These are phyloP conservation scores for Avena insularis DNA, from an alignment of 176 grass and related monocot species.

Conservation along the genomic window DNA sequence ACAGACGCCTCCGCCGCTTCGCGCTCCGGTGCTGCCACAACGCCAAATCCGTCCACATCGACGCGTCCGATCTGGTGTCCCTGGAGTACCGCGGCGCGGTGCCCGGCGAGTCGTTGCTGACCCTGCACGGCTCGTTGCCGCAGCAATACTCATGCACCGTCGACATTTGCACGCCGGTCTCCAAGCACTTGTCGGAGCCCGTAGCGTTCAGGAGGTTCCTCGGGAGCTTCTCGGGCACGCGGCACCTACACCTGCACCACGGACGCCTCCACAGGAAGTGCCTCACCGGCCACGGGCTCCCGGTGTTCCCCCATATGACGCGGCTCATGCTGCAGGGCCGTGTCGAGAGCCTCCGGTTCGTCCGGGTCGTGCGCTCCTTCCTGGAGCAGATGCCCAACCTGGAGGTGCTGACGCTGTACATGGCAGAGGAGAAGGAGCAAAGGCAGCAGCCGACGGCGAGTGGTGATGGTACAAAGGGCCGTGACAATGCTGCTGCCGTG, in stretches of 20 bases:
- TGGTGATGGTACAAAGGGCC: background rate
- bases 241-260: background rate
- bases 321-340: background rate
- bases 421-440: background rate
- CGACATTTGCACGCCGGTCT: background rate
- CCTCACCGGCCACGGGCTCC: background rate
- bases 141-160: background rate
- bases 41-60: background rate
- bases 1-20: background rate
- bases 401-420: conserved; percentile 12
- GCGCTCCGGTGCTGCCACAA: background rate
- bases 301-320: background rate
- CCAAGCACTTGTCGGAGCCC: background rate
- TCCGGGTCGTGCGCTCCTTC: background rate
- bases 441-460: too few species aligned
- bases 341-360: too few species aligned
- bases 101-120: background rate
- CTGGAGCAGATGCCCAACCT: background rate
- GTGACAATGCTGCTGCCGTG: too few species aligned
- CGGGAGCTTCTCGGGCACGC: too few species aligned
- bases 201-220: background rate
- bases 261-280: background rate
- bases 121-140: background rate
- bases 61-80: background rate
- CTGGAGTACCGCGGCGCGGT: background rate